Conservation (phyloP, 1,284 basidiomycete genomes). For the Cryptococcus sp. region DNA sequence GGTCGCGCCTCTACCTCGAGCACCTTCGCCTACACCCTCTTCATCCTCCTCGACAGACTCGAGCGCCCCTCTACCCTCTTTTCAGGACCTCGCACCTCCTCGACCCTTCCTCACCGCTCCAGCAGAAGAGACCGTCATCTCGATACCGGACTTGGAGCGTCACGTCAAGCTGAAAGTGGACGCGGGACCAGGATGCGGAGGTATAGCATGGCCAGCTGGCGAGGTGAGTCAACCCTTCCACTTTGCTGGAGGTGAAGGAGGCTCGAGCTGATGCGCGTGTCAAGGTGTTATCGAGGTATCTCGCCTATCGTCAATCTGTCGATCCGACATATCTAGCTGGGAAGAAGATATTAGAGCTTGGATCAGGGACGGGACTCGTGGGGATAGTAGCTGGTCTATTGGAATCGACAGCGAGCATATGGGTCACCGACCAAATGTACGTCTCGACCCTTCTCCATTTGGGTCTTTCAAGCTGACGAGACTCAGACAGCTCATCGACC, state of each 20-base stretch:
- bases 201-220: slow-evolving; percentile 86
- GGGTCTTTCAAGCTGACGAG: too few species aligned
- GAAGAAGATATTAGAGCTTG: slow-evolving; percentile 70
- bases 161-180: slow-evolving; percentile 54
- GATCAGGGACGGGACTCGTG: slow-evolving; percentile 79
- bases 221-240: slow-evolving; percentile 54
- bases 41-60: slow-evolving; percentile 31
- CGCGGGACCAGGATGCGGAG: slow-evolving; percentile 79
- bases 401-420: slow-evolving; percentile 55
- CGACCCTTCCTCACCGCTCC: slow-evolving; percentile 31
- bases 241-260: background rate
- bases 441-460: slow-evolving; percentile 32
- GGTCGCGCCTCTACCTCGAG: too few species aligned
- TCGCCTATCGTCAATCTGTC: slow-evolving; percentile 52
- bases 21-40: background rate
- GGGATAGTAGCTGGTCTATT: slow-evolving; percentile 73
- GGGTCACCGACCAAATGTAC: slow-evolving; percentile 84
- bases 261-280: slow-evolving; percentile 5
- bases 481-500: slow-evolving; percentile 63
- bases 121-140: slow-evolving; percentile 27
- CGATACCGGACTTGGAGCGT: slow-evolving; percentile 18
- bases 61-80: slow-evolving; percentile 24
- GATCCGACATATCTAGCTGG: slow-evolving; percentile 51
- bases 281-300: slow-evolving; percentile 69
- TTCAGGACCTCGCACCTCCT: slow-evolving; percentile 32